Evolutionary conservation across 176 grass and related monocot genomes (phyloP).

Genomic region (Oryza longistaminata): DNA sequence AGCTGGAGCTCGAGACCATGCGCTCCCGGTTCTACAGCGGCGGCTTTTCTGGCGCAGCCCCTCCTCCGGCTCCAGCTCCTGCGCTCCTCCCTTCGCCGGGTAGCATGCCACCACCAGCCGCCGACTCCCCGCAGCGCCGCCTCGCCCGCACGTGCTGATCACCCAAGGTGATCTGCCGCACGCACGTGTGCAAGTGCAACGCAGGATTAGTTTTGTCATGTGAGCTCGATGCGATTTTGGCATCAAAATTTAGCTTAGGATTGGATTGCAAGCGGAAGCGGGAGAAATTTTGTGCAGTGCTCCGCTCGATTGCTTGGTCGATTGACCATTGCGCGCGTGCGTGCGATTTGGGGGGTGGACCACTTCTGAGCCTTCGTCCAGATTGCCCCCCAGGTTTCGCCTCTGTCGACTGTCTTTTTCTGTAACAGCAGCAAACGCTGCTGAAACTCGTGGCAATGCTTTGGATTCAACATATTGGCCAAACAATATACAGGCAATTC

Average conservation of each 20-base stretch:
- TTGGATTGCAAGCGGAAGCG: neutral
- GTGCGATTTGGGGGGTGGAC: neutral
- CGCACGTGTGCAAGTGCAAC: neutral
- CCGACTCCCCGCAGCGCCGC: neutral
- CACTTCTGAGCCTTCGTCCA: neutral
- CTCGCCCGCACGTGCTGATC: neutral
- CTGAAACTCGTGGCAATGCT: slow-evolving; percentile 5
- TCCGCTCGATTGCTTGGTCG: neutral
- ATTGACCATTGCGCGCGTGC: neutral
- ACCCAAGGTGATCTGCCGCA: neutral
- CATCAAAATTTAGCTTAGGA: neutral
- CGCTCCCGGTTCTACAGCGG: slow-evolving; percentile 48
- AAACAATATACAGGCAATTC: slow-evolving; percentile 3
- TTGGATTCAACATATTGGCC: neutral
- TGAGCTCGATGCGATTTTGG: neutral
- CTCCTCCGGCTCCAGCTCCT: slow-evolving; percentile 48
- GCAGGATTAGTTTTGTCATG: neutral
- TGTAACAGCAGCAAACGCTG: slow-evolving; percentile 19
- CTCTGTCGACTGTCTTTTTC: neutral
- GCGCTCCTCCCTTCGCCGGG: slow-evolving; percentile 40
- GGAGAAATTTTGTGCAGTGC: neutral
- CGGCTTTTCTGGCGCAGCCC: slow-evolving; percentile 70
- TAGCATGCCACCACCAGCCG: neutral
- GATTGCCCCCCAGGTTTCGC: neutral
- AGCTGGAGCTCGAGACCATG: slow-evolving; percentile 36